Conservation (phyloP, 176 grass and related monocot genomes). For the Lolium perenne region DNA sequence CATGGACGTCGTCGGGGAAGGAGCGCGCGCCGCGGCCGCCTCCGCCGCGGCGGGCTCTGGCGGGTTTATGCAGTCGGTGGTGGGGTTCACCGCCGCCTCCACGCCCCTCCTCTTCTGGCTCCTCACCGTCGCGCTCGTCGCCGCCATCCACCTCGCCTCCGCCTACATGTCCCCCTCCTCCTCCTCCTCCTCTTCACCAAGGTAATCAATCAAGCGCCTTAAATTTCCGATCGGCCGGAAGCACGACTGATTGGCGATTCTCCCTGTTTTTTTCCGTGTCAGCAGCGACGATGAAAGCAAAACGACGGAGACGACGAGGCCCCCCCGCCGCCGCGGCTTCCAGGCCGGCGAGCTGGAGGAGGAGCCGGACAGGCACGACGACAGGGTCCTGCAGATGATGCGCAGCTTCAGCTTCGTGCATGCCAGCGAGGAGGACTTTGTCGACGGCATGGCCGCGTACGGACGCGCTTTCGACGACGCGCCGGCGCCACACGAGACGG, state of each 20-base stretch:
- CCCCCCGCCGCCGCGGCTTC: not conserved
- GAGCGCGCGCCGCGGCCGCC: not conserved
- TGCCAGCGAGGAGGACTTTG: slow-evolving; percentile 39
- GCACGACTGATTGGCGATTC: not conserved
- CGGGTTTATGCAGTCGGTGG: slow-evolving; percentile 38
- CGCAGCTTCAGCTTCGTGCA: slow-evolving; percentile 62
- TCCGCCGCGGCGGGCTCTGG: not conserved
- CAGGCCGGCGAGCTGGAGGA: not conserved
- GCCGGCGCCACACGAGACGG: not conserved
- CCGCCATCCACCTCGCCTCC: slow-evolving; percentile 49
- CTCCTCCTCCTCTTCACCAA: not conserved
- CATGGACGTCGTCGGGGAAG: slow-evolving; percentile 49
- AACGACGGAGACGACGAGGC: not conserved
- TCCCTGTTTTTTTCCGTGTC: not conserved
- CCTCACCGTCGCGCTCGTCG: slow-evolving; percentile 61
- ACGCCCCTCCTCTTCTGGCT: slow-evolving; percentile 53
- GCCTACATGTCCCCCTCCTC: slow-evolving; percentile 28
- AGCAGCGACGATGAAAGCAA: slow-evolving; percentile 24
- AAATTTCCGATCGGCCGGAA: not conserved
- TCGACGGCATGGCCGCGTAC: slow-evolving; percentile 3
- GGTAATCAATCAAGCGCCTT: slow-evolving; percentile 13
- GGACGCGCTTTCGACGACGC: not conserved
- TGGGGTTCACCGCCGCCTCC: slow-evolving; percentile 23
- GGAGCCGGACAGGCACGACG: not conserved
- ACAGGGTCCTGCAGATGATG: slow-evolving; percentile 58